Evolutionary conservation across 1,284 basidiomycete species (phyloP), one percentile per base, ranked within the genome.

Genomic region (Hemileia vastatrix): DNA sequence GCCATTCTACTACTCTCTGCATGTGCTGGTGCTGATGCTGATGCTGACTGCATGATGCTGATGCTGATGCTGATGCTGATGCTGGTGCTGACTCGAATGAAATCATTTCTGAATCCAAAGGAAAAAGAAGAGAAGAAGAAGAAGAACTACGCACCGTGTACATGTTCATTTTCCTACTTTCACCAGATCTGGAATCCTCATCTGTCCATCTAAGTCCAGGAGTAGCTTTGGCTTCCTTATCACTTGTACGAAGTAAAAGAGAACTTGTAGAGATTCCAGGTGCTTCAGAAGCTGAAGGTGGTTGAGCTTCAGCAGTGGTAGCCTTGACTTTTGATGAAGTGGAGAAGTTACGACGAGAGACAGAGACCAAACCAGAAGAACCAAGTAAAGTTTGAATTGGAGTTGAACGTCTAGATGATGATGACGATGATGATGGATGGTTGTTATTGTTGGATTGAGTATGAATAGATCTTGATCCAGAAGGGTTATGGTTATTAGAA

Each of bases 191-290:
- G 36, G 8, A 9, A 40, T 40, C 36, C 15, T 40, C 36, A 11
- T 40, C 15, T 9, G 36, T 50, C 23, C 48, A 50, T 32, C 13
- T 21, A 36, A 72, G 64, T 5, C 70, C 70, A 0, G 68, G 70
- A 43, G 71, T 72, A 57, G 63, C 57, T 27, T 70, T 45, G 27
- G 71, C 67, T 13, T 65, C 64, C 54, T 69, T 57, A 56, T 67
- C 57, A 19, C 65, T 69, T 61, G 18, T 66, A 52, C 67, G 66
- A 40, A 40, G 36, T 18, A 72, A 58, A 36, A 72, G 53, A 2
- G 66, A 57, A 61, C 63, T 68, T 33, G 62, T 54, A 54, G 59
- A 57, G 52, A 70, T 67, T 6, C 48, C 65, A 21, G 61, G 61
- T 24, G 54, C 36, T 52, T 63, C 24, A 45, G 18, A 5, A 9